These are phyloP conservation scores for Citrus mangshanensis DNA, from an alignment of 345 rosid species.

Conservation along the genomic window DNA sequence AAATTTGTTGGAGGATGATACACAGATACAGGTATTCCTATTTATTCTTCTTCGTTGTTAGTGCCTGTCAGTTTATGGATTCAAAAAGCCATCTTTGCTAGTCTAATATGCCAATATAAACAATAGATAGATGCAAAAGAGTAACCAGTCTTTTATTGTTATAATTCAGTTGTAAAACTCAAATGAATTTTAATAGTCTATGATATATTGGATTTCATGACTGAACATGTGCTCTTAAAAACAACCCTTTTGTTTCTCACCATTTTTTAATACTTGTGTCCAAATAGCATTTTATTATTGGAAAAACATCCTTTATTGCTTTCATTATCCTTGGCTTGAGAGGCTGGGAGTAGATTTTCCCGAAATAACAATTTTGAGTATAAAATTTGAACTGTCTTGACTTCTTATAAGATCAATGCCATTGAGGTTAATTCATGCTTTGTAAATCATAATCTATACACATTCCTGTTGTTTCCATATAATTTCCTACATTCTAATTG, in stretches of 20 bases:
- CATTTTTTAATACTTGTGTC: background rate
- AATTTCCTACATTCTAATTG: background rate
- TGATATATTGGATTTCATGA: background rate
- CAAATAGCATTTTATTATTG: background rate
- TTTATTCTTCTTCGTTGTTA: background rate
- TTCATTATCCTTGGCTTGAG: background rate
- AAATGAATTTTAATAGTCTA: background rate
- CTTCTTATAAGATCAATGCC: background rate
- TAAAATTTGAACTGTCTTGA: background rate
- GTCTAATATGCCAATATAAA: background rate
- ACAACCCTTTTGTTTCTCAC: background rate
- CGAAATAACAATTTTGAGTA: background rate
- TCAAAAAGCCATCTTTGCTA: background rate
- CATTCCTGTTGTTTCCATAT: background rate
- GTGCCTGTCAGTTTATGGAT: background rate
- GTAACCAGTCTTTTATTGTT: background rate
- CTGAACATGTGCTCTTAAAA: background rate
- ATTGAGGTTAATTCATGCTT: background rate
- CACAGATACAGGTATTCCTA: constrained; percentile 44
- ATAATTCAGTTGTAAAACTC: background rate
- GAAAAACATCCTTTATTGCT: background rate
- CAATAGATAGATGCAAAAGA: background rate
- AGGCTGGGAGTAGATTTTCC: background rate
- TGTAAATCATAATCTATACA: background rate
- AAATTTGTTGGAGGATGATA: constrained; percentile 57